Evolutionary conservation across 2,329 filamentous ascomycete species (phyloP), one percentile per base, ranked within the genome.

Genomic region (Clonostachys rhizophaga): DNA sequence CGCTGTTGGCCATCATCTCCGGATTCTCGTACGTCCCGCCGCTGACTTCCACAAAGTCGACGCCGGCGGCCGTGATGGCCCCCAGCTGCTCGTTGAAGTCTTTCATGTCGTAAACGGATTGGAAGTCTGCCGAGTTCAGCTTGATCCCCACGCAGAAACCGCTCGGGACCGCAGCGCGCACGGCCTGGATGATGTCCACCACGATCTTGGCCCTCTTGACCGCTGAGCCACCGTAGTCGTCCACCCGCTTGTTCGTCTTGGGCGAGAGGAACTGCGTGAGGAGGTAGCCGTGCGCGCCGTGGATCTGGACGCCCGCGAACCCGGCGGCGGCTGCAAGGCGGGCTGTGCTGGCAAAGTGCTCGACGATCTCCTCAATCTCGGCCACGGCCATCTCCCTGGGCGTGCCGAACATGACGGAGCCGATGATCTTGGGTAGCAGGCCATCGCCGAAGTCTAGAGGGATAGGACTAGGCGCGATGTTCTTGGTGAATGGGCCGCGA

Each of bases 1-100:
- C 8, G 24, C 24, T 30, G 24, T 30, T 58, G 2, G 50, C 52
- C 36, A 69, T 45, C 55, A 79, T 75, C 45, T 52, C 55, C 0
- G 79, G 71, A 47, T 81, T 62, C 54, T 83, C 76, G 51, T 78
- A 83, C 0, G 62, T 76, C 0, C 86, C 84, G 1, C 85, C 86
- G 16, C 76, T 81, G 30, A 89, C 74, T 61, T 89, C 84, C 2
- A 89, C 63, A 52, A 87, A 87, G 61, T 89, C 85, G 2, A 88
- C 63, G 6, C 66, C 76, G 37, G 68, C 70, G 7, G 63, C 65
- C 0, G 62, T 62, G 5, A 84, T 71, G 16, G 69, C 57, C n/a
- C 66, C 61, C 10, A 85, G 67, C 56, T 87, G 83, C 48, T 78
- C 73, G 39, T 87, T 64, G 34, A 72, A 78, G 12, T 81, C 81